A percentile compares a stretch with the other conserved stretches of the same genome.
Conservation (phyloP, 768 basidiomycete species). For the Chalciporus sphaerocephalus region DNA sequence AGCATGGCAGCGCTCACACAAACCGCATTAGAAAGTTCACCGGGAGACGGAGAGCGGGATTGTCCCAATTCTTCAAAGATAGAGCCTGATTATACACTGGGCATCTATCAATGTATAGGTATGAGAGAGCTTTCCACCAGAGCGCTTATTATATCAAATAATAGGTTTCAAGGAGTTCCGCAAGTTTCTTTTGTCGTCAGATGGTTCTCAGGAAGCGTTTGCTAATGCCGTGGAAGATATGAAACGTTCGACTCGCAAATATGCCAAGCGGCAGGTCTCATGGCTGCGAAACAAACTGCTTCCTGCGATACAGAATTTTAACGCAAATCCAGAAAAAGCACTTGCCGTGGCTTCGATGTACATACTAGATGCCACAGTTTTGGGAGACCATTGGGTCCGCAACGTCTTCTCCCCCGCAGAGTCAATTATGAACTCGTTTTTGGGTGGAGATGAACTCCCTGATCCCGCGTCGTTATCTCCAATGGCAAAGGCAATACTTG, state of each 20-base stretch:
- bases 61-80: not conserved
- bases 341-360: constrained; percentile 41
- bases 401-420: constrained; percentile 52
- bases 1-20: constrained; percentile 13
- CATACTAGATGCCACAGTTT: constrained; percentile 63
- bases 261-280: constrained; percentile 84
- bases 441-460: constrained; percentile 45
- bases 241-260: constrained; percentile 85
- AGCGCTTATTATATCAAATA: constrained; percentile 6
- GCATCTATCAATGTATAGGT: constrained; percentile 96
- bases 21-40: not conserved
- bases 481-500: constrained; percentile 50
- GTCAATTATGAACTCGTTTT: constrained; percentile 49
- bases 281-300: constrained; percentile 92
- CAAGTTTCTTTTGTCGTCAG: constrained; percentile 49
- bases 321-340: constrained; percentile 29
- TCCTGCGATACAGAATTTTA: constrained; percentile 57
- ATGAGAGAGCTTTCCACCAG: constrained; percentile 8
- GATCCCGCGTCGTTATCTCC: constrained; percentile 55
- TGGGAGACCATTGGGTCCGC: constrained; percentile 54
- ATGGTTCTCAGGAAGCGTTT: constrained; percentile 42
- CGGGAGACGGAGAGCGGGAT: not conserved
- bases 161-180: constrained; percentile 92
- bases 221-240: constrained; percentile 63
- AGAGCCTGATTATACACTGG: constrained; percentile 59